Evolutionary conservation across 805 yeast species (phyloP), one percentile per base, ranked within the genome.

Genomic region (Debaryomyces prosopidis): DNA sequence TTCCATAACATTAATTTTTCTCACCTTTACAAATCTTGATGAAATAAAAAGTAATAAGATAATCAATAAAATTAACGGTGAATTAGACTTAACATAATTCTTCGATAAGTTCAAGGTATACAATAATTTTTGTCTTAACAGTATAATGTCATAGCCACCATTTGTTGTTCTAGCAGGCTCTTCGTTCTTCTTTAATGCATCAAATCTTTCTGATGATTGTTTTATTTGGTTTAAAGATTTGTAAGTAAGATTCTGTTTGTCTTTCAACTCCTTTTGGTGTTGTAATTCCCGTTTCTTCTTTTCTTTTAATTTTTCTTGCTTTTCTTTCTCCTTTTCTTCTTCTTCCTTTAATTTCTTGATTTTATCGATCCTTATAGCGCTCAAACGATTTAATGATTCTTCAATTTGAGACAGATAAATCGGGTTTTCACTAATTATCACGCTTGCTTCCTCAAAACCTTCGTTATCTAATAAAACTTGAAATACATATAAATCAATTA

Each of bases 401-500:
- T 40, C 23, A 17, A 39, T 33, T 10, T 20, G 11, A 14, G 27
- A 19, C 10, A 33, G 47, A 20, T 53, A 55, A 2, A 51, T 9
- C 4, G 49, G 48, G 41, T 60, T 61, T n/a, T 54, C 52, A n/a
- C 52, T 51, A n/a, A 66, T 56, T 8, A 70, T 51, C 26, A 23
- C 44, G 32, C 41, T 51, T 2, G 77, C 69, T 23, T 62, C 59
- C 5, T 52, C 54, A 36, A 58, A 62, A 27, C 58, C 50, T 31
- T 64, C 63, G 14, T 57, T 47, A 10, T 58, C 59, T 1, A 74
- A 69, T 37, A 69, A 59, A 2, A 71, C 60, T 46, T 70, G 67
- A 48, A 62, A 67, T 14, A 66, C 63, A 44, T 61, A 63, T 46
- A 70, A 55, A 23, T 71, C 70, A 7, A 62, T 41, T 35, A 69